Percentiles rank a stretch among this genome's conserved stretches.
These are phyloP conservation scores for Magnolia kwangsiensis DNA, from an alignment of 164 flowering plant species.

Conservation along the genomic window DNA sequence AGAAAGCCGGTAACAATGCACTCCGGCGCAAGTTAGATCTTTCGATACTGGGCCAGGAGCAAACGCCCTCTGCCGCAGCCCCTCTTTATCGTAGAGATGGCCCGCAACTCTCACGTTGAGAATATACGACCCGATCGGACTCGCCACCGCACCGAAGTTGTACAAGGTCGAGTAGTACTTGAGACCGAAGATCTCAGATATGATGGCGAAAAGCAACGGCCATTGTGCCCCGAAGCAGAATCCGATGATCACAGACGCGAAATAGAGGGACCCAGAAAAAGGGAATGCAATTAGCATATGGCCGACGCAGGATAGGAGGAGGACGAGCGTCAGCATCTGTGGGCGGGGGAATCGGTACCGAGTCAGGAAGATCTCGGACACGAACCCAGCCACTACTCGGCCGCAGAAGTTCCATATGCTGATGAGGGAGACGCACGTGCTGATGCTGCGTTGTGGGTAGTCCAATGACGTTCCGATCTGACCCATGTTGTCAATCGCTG, in stretches of 20 bases:
- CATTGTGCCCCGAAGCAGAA: constrained; percentile 55
- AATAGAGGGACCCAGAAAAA: constrained; percentile 35
- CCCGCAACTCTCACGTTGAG: constrained; percentile 52
- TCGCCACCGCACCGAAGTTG: constrained; percentile 49
- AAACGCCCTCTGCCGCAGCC: constrained; percentile 35
- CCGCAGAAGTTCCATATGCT: constrained; percentile 64
- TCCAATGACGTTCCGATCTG: constrained; percentile 51
- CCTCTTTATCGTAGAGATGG: constrained; percentile 44
- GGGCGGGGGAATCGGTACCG: constrained; percentile 54
- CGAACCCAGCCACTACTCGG: constrained; percentile 42
- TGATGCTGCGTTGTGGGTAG: constrained; percentile 30
- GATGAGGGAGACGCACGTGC: constrained; percentile 58
- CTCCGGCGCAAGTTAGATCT: constrained; percentile 52
- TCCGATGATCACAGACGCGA: constrained; percentile 51
- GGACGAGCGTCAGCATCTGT: constrained; percentile 36
- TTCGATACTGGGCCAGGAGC: constrained; percentile 12
- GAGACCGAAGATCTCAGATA: constrained; percentile 61
- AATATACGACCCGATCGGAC: constrained; percentile 51
- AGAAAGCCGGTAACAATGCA: constrained; percentile 37
- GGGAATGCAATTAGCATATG: constrained; percentile 53
- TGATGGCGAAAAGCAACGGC: constrained; percentile 49
- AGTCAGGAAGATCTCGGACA: constrained; percentile 38
- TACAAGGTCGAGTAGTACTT: constrained; percentile 61
- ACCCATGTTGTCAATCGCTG: constrained; percentile 60
- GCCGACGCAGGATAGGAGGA: constrained; percentile 41